Base-by-base conservation (phyloP, 805 yeast genomes). In the Zygoascus biomembranicola region DNA sequence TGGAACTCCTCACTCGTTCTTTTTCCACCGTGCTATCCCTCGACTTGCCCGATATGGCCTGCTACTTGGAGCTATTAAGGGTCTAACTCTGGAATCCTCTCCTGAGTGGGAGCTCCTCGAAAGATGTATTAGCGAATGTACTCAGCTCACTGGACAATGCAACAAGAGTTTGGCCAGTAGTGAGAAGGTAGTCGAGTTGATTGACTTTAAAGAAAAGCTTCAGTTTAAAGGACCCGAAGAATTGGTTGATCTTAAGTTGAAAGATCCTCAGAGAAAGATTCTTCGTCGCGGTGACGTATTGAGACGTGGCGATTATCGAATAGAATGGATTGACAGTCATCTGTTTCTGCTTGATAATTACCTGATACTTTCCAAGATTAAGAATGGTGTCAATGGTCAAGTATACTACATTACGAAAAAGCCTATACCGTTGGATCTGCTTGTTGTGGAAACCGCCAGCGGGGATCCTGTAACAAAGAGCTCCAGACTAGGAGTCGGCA, bases 311-410 rank as follows among this genome's bases (percentile, higher is more conserved):
- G 94, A 85, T 49, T 70, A 81, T 61, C 79, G 82, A 72, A 70
- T 82, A 32, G 84, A 82, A 42, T 74, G 85, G 42, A 69, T 73
- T 8, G 71, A 76, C 0, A 68, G 73, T 1, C 73, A 79, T 58
- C 61, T 85, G 23, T 78, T 87, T 18, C 68, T 88, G 31, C 68
- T 88, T 51, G 95, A 88, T 63, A 86, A 88, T 61, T 86, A 75
- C 60, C 67, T 88, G 45, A 63, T 72, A 2, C 54, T 72, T 23
- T 65, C 73, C 8, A 71, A 71, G 50, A 58, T 61, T 10, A 59
- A 69, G 3, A 70, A 69, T 32, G 73, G 69, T 2, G 56, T 55
- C 51, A 61, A 62, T 39, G 71, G 71, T 1, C 57, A 60, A 2
- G 68, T 66, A 32, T 64, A 64, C 51, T 66, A 63, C 28, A 46